Conservation (phyloP, 805 yeast genomes). For the Hyphopichia homilentoma region DNA sequence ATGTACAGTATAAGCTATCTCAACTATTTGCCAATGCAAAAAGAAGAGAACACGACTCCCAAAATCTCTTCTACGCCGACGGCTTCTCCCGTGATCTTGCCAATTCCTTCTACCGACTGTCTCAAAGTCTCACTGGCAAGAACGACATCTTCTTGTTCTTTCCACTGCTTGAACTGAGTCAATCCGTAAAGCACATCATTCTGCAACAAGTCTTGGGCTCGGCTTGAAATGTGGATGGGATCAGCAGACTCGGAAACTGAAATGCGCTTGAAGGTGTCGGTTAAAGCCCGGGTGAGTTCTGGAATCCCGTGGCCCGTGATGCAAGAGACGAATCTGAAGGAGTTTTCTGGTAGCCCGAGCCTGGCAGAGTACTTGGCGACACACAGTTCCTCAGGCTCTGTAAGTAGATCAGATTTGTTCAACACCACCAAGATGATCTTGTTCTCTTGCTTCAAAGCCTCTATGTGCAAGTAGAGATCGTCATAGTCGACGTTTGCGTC, state of each 20-base stretch:
- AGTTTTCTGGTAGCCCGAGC: constrained; percentile 10
- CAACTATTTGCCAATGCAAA: constrained; percentile 84
- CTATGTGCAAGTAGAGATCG: constrained; percentile 39
- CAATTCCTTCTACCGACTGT: constrained; percentile 79
- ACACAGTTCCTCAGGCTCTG: constrained; percentile 12
- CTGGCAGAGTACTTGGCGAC: constrained; percentile 4
- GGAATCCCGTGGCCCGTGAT: constrained; percentile 52
- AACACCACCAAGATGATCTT: constrained; percentile 43
- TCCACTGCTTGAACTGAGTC: constrained; percentile 52
- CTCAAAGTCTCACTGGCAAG: constrained; percentile 75
- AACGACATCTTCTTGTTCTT: constrained; percentile 63
- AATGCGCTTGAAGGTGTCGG: constrained; percentile 42
- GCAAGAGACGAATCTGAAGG: constrained; percentile 55
- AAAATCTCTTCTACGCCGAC: constrained; percentile 87
- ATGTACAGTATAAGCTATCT: background rate
- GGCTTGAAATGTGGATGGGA: constrained; percentile 68
- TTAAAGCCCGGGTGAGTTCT: constrained; percentile 39
- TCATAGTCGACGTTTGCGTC: constrained; percentile 11
- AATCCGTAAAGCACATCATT: constrained; percentile 77
- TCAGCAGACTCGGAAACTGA: constrained; percentile 50
- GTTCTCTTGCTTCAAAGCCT: constrained; percentile 20
- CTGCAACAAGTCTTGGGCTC: constrained; percentile 71
- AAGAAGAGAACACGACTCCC: constrained; percentile 86
- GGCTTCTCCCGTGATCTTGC: constrained; percentile 85
- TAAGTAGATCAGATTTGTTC: constrained; percentile 58